These are phyloP conservation scores for Discostella stelligeroides DNA, from an alignment of 108 stramenopile genomes.

Conservation along the genomic window DNA sequence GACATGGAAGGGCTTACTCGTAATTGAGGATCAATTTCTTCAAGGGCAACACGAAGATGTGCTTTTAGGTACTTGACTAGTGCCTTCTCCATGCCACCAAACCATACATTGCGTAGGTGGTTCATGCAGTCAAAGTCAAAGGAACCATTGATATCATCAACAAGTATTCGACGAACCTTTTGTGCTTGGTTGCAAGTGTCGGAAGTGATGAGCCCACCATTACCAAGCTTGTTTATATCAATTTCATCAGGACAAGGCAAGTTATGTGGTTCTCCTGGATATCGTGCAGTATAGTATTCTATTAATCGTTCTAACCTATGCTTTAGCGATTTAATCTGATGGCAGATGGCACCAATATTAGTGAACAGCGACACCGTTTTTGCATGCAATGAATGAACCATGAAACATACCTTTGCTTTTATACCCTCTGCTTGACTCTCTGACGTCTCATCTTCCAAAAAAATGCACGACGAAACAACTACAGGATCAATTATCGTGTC, in stretches of 20 bases:
- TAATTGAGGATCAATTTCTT: conserved; percentile 1
- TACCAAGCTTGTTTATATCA: conserved; percentile 2
- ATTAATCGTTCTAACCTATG: too few relatives aligned
- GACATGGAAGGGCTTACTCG: conserved; percentile 13
- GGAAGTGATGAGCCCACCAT: conserved; percentile 3
- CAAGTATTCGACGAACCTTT: background rate
- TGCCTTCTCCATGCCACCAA: background rate
- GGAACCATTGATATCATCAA: background rate
- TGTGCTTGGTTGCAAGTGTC: background rate
- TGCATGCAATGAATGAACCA: too few relatives aligned
- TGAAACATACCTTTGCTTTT: too few relatives aligned
- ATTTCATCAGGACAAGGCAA: background rate
- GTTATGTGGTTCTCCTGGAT: too few relatives aligned
- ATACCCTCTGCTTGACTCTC: too few relatives aligned
- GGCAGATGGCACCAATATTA: too few relatives aligned
- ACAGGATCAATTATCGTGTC: too few relatives aligned
- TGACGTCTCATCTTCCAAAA: too few relatives aligned
- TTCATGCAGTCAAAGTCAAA: background rate
- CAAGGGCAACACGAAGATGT: background rate
- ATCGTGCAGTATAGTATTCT: too few relatives aligned
- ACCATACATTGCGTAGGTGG: background rate
- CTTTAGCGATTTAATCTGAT: too few relatives aligned
- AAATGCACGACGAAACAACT: conserved; percentile 23
- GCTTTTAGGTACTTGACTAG: background rate
- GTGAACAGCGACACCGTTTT: too few relatives aligned